Base-by-base conservation (phyloP, 1,284 basidiomycete species). In the Apiotrichum veenhuisii region DNA sequence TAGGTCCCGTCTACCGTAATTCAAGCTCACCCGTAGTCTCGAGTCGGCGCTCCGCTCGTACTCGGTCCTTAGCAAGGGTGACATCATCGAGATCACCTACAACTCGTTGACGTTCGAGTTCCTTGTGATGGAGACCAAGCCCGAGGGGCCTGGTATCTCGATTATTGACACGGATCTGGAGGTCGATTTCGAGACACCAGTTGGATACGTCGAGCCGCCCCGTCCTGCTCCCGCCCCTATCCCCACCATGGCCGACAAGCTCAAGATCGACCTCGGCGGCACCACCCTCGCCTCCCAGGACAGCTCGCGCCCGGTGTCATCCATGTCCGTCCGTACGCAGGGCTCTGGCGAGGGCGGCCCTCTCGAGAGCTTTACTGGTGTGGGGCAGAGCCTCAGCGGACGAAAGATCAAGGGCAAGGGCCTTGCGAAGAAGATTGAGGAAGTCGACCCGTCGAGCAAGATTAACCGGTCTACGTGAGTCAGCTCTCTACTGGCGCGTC, bases 1-100 rank as follows among this genome's bases (percentile, higher is more conserved):
- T 95, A 80, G 75, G 90, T 81, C n/a, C 14, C n/a, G n/a, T 30
- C 3, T 25, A 12, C 8, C 3, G 5, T 54, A 45, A 58, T 38
- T 4, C 41, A 10, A 34, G 37, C 58, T 57, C 33, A 43, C 49
- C 14, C 37, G 22, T 50, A 95, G 92, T 3, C 86, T 99, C 36
- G 96, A 99, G 77, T 89, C 93, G 71, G 91, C 93, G 15, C 81
- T 99, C 9, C 87, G 94, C 41, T 92, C 96, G 72, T 99, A 95
- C 77, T 87, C 92, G n/a, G 84, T 84, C 15, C 80, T 95, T 23
- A 91, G 89, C 0, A 89, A 91, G 70, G 89, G 90, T 40, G 91
- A 94, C 70, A 91, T 92, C 60, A 88, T 95, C 67, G 91, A 94
- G 78, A 93, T 94, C 66, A 85, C 82, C 34, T 94, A 94, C 77